Percentiles rank a stretch among this genome's conserved stretches.
phyloP scores from a whole-genome alignment of 2,329 filamentous ascomycete genomes.

The Colletotrichum lentis region DNA sequence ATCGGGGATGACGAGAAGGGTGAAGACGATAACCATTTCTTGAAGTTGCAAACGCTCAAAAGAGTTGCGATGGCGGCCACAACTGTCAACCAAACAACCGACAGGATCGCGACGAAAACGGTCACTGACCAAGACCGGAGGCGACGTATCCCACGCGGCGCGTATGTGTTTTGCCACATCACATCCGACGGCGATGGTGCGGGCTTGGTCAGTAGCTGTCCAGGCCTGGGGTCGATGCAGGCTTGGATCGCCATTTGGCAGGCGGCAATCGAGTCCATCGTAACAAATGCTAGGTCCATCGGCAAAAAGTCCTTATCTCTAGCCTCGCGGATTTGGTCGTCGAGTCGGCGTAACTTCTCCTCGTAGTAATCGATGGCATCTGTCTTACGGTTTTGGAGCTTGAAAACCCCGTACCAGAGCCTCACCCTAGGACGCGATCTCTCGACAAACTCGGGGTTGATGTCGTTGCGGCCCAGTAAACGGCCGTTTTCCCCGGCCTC shows the following conservation, averaged over 20 bases:
- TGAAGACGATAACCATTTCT: slow-evolving; percentile 70
- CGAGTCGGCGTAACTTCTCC: slow-evolving; percentile 79
- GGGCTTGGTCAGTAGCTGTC: slow-evolving; percentile 82
- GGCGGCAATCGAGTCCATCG: slow-evolving; percentile 93
- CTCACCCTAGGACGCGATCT: slow-evolving; percentile 71
- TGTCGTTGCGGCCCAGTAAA: slow-evolving; percentile 57
- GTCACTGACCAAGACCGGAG: slow-evolving; percentile 85
- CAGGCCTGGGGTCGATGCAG: slow-evolving; percentile 87
- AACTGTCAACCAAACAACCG: slow-evolving; percentile 86
- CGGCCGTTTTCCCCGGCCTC: slow-evolving; percentile 65
- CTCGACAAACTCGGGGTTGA: slow-evolving; percentile 46
- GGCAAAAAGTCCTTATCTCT: slow-evolving; percentile 79
- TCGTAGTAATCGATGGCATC: slow-evolving; percentile 97
- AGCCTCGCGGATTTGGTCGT: slow-evolving; percentile 75
- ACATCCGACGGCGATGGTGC: slow-evolving; percentile 91
- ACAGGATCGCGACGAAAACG: slow-evolving; percentile 80
- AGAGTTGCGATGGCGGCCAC: slow-evolving; percentile 81
- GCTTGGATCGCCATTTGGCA: slow-evolving; percentile 97
- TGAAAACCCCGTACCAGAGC: slow-evolving; percentile 81
- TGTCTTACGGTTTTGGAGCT: slow-evolving; percentile 73
- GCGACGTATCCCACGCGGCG: slow-evolving; percentile 76
- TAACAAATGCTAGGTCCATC: slow-evolving; percentile 90
- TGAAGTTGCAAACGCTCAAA: slow-evolving; percentile 82
- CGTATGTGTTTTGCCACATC: slow-evolving; percentile 94
- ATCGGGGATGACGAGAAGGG: slow-evolving; percentile 73